phyloP scores from a whole-genome alignment of 345 rosid genomes.

The Gossypium stocksii region DNA sequence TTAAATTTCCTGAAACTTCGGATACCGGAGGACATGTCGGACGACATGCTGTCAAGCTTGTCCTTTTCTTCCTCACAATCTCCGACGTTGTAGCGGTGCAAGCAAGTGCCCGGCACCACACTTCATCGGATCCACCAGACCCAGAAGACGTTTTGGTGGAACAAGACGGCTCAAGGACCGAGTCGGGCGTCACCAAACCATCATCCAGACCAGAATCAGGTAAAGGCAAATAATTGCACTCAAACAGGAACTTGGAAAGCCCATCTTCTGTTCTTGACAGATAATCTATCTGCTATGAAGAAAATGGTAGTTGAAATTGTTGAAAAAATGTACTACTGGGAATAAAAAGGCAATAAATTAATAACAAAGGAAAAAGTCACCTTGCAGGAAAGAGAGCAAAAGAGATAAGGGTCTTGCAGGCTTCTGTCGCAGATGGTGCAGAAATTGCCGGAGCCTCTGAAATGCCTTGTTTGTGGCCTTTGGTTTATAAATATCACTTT shows the following conservation, averaged over 20 bases:
- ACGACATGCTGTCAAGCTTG: slow-evolving; percentile 53
- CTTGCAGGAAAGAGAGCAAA: slow-evolving; percentile 94
- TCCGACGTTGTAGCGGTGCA: slow-evolving; percentile 61
- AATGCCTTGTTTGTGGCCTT: slow-evolving; percentile 62
- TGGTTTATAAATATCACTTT: slow-evolving; percentile 83
- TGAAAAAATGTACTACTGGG: neutral
- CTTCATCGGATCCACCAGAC: slow-evolving; percentile 48
- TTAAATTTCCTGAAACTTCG: slow-evolving; percentile 41
- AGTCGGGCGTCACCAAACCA: slow-evolving; percentile 49
- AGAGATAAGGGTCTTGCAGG: slow-evolving; percentile 62
- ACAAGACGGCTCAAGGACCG: slow-evolving; percentile 56
- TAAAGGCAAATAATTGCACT: slow-evolving; percentile 59
- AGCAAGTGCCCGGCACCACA: slow-evolving; percentile 45
- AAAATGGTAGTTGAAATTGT: slow-evolving; percentile 7
- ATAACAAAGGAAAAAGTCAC: slow-evolving; percentile 22
- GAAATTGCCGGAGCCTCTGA: slow-evolving; percentile 59
- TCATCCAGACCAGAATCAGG: slow-evolving; percentile 50
- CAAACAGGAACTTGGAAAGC: slow-evolving; percentile 52
- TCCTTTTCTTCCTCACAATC: slow-evolving; percentile 75
- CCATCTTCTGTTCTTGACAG: slow-evolving; percentile 50
- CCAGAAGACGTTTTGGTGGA: slow-evolving; percentile 58
- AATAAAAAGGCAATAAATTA: neutral
- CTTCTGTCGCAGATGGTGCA: slow-evolving; percentile 68
- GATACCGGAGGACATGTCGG: slow-evolving; percentile 36
- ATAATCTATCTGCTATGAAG: slow-evolving; percentile 44